Conservation (phyloP, 257 asterid species). For the Striga asiatica region DNA sequence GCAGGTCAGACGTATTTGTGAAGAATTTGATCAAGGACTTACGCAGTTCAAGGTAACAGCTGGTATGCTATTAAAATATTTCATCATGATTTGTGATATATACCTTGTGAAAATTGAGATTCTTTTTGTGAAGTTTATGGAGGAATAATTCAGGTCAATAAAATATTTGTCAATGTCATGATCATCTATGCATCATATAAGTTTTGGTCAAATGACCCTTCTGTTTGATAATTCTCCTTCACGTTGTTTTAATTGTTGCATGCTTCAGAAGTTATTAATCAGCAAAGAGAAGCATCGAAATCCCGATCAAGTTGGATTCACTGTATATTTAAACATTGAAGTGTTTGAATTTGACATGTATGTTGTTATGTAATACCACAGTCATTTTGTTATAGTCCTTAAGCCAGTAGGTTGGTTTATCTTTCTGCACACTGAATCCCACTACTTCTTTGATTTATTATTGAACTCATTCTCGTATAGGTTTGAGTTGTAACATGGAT, state of each 20-base stretch:
- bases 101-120: background rate
- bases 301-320: background rate
- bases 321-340: background rate
- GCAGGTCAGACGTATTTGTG: conserved; percentile 60
- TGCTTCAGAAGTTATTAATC: conserved; percentile 6
- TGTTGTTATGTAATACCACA: conserved; percentile 5
- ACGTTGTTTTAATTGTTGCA: conserved; percentile 1
- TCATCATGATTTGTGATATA: conserved; percentile 6
- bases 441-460: conserved; percentile 2
- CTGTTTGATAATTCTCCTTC: background rate
- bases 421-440: conserved; percentile 11
- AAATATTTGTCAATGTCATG: background rate
- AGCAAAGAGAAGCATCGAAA: background rate
- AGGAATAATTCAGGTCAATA: background rate
- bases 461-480: conserved; percentile 24
- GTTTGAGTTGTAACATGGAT: conserved; percentile 35
- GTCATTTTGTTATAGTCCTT: background rate
- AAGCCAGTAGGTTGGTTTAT: background rate
- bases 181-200: background rate
- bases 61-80: conserved; percentile 54
- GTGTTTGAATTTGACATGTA: background rate
- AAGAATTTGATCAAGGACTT: conserved; percentile 60
- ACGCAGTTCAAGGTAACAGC: conserved; percentile 67
- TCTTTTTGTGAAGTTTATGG: conserved; percentile 5
- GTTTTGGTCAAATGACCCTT: background rate